Evolutionary conservation across 257 asterid species (phyloP).

Genomic region (Solanum arcanum): DNA sequence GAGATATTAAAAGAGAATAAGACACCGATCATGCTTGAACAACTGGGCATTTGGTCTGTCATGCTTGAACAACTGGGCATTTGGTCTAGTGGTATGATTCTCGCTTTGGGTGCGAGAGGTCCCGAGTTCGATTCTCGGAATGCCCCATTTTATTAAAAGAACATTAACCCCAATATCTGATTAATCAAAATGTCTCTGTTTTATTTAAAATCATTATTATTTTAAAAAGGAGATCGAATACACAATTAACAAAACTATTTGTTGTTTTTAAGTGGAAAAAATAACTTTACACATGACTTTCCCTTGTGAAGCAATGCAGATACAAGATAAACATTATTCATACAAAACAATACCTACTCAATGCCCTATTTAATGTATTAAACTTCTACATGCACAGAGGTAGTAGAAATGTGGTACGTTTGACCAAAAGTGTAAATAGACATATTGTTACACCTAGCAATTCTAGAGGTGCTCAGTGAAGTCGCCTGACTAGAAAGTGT

Average conservation of each 20-base stretch:
- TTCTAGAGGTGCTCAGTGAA: not conserved
- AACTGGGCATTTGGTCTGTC: too few relatives aligned
- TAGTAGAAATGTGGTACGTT: not conserved
- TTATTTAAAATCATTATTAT: too few relatives aligned
- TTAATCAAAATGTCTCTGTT: too few relatives aligned
- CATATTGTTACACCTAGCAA: not conserved
- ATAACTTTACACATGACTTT: too few relatives aligned
- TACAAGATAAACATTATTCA: not conserved
- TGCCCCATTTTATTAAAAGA: slow-evolving; percentile 3
- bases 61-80: too few relatives aligned
- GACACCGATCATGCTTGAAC: too few relatives aligned
- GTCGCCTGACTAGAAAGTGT: not conserved
- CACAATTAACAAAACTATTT: too few relatives aligned
- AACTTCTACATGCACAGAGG: not conserved
- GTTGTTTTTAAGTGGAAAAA: too few relatives aligned
- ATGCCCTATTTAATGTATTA: not conserved
- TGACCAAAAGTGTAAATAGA: not conserved
- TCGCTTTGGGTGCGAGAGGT: slow-evolving; percentile 80
- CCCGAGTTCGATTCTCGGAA: slow-evolving; percentile 73
- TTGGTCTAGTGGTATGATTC: slow-evolving; percentile 26
- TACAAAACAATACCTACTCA: not conserved
- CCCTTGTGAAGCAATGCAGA: not conserved
- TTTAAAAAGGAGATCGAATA: too few relatives aligned
- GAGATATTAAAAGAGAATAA: too few relatives aligned
- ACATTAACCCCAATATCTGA: too few relatives aligned